Base-by-base conservation (phyloP, 768 basidiomycete species). In the Pulveroboletus sp. region DNA sequence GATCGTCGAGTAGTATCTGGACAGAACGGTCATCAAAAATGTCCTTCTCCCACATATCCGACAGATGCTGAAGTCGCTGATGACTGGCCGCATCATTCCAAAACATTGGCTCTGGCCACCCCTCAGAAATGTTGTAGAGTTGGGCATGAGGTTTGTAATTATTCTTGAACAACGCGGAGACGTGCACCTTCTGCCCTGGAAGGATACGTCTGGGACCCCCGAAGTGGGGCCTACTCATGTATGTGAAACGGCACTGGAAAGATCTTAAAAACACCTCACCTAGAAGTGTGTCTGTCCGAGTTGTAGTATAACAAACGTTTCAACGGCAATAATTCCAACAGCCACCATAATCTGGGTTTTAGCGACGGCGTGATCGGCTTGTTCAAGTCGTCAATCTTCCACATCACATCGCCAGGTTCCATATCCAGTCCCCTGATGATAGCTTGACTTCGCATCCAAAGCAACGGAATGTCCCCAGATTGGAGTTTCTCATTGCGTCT, bases 381-480 rank as follows among this genome's bases (percentile, higher is more conserved):
- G 37, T 64, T 55, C 20, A 67, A 32, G 31, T 67, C 67, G 16
- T 57, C 57, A 7, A 59, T 54, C 52, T 55, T 68, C 62, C 67
- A 68, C 48, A 58, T 55, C 27, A 68, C 51, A n/a, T 63, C 57
- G 11, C 49, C 57, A 13, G 58, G 58, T 7, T 54, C 10, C 53
- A 67, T 57, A 29, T 29, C 27, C 6, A 29, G 27, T 12, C 27
- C 27, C 6, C 6, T 12, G 12, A 12, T 12, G 27, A 29, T 12
- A 26, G 67, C 65, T 48, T 67, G 65, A 44, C 57, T 59, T 1
- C 67, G 60, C 65, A 67, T 67, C 65, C 65, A 67, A 22, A 67
- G 19, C 12, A 67, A 35, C 3, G 65, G 64, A 37, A 64, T 61
- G 31, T 63, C 58, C 8, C 58, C 62, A 4, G 60, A 68, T 17